phyloP scores from a whole-genome alignment of 164 flowering plant genomes.

The Platanus orientalis region DNA sequence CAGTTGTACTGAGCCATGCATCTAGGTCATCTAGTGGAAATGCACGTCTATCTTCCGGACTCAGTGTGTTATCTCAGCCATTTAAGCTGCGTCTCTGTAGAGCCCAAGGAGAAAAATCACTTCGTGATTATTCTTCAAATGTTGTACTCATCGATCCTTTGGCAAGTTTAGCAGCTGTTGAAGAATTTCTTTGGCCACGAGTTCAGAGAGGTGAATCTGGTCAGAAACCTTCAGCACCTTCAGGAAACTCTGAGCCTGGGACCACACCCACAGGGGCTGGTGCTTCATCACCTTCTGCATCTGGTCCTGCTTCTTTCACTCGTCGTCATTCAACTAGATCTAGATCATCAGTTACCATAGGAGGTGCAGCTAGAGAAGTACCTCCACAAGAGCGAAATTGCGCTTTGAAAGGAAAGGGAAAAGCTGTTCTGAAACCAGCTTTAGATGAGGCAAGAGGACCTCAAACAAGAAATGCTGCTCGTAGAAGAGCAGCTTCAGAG shows the following conservation, averaged over 20 bases:
- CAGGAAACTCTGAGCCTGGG: constrained; percentile 66
- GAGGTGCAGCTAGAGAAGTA: constrained; percentile 58
- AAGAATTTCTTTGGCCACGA: constrained; percentile 95
- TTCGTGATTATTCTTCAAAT: constrained; percentile 94
- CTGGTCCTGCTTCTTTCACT: constrained; percentile 57
- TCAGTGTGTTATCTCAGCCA: constrained; percentile 88
- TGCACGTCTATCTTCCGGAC: constrained; percentile 82
- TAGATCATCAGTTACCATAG: constrained; percentile 68
- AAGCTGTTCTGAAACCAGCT: constrained; percentile 77
- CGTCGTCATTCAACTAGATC: constrained; percentile 85
- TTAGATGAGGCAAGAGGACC: constrained; percentile 75
- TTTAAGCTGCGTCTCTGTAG: constrained; percentile 93
- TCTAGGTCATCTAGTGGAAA: constrained; percentile 72
- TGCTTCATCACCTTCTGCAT: constrained; percentile 60
- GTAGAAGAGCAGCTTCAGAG: constrained; percentile 73
- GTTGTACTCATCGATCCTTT: constrained; percentile 90
- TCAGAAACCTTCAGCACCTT: constrained; percentile 57
- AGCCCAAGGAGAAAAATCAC: constrained; percentile 84
- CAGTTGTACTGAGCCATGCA: constrained; percentile 85
- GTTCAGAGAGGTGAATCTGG: constrained; percentile 78
- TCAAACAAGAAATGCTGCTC: constrained; percentile 83
- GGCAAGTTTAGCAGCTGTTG: constrained; percentile 95
- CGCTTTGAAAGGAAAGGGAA: constrained; percentile 89
- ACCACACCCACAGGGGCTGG: constrained; percentile 57
- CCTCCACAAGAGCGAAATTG: constrained; percentile 44